These are phyloP conservation scores for Rosa hybrid DNA, from an alignment of 331 rosid genomes.

Conservation along the genomic window DNA sequence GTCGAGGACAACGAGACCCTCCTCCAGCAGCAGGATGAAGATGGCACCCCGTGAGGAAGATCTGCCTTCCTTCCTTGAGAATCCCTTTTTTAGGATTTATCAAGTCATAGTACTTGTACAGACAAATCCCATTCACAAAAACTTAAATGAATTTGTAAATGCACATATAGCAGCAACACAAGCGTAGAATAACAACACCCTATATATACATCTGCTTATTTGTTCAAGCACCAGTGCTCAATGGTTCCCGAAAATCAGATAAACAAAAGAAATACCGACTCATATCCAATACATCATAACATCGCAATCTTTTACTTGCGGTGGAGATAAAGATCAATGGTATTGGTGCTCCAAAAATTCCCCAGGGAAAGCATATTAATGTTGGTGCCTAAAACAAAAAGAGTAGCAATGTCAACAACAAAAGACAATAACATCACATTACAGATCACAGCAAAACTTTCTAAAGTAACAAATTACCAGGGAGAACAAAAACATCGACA, in stretches of 20 bases:
- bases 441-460: neutral
- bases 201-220: neutral
- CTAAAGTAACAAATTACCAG: slow-evolving; percentile 47
- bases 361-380: slow-evolving; percentile 83
- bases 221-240: no score
- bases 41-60: slow-evolving; percentile 90
- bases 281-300: no score
- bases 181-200: neutral
- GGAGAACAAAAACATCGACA: slow-evolving; percentile 71
- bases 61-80: slow-evolving; percentile 84
- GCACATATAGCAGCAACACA: neutral
- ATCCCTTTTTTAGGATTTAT: slow-evolving; percentile 57
- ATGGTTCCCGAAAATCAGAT: no score
- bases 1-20: slow-evolving; percentile 69
- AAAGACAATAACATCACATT: neutral
- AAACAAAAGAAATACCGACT: no score
- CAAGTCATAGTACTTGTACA: slow-evolving; percentile 69
- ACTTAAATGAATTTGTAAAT: neutral
- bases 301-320: slow-evolving; percentile 54
- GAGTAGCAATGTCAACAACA: slow-evolving; percentile 13
- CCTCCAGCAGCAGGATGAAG: slow-evolving; percentile 67
- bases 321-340: slow-evolving; percentile 86
- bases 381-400: slow-evolving; percentile 68
- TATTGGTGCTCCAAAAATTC: slow-evolving; percentile 86
- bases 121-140: slow-evolving; percentile 27